phyloP scores from a whole-genome alignment of 139 green algal species.

The Auxenochlorella pyrenoidosa region DNA sequence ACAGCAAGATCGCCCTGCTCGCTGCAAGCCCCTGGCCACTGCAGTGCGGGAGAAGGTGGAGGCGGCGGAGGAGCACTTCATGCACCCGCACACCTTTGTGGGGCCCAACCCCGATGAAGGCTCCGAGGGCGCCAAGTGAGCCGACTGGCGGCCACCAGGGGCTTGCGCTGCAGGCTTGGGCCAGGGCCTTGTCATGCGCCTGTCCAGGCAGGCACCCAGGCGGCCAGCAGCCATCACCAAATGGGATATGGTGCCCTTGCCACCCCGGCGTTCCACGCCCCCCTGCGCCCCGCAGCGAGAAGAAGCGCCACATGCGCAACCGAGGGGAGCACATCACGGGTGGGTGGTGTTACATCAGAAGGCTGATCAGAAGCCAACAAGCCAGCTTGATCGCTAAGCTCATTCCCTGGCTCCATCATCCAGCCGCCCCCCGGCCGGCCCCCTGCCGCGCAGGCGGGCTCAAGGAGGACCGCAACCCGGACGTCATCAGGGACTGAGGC shows the following conservation, averaged over 20 bases:
- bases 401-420: no score
- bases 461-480: not conserved
- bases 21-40: not conserved
- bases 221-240: not conserved
- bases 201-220: not conserved
- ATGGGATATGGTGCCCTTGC: no score
- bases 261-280: no score
- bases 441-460: not conserved
- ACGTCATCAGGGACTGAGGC: not conserved
- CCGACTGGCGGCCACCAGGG: no score
- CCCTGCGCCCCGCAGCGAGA: not conserved
- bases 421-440: no score
- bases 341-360: not conserved
- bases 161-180: not conserved
- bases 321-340: not conserved
- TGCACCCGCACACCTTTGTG: not conserved
- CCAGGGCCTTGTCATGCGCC: not conserved
- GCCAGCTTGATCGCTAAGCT: no score
- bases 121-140: not conserved
- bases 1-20: no score
- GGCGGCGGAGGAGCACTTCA: not conserved
- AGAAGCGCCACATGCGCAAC: constrained; percentile 11
- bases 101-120: constrained; percentile 6
- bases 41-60: constrained; percentile 28
- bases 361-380: no score